A percentile compares a stretch with the other conserved stretches of the same genome.
These are phyloP conservation scores for Boletales sp. DNA, from an alignment of 768 basidiomycete genomes.

Conservation along the genomic window DNA sequence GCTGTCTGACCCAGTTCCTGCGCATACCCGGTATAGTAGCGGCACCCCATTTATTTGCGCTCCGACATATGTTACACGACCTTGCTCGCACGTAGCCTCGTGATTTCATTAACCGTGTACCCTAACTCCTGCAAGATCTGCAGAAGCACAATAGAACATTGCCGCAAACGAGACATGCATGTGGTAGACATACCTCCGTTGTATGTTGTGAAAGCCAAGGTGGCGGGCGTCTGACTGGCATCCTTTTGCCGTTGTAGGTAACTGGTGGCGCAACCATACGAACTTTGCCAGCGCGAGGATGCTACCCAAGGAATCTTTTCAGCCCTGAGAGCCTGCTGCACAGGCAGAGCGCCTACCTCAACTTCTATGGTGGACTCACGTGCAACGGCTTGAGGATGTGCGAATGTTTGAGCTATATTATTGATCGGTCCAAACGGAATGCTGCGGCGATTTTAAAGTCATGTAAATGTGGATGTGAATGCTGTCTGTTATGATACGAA, in stretches of 20 bases:
- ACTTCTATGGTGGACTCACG: slow-evolving; percentile 73
- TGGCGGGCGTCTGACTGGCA: slow-evolving; percentile 71
- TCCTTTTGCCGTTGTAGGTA: slow-evolving; percentile 74
- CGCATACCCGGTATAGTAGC: not conserved
- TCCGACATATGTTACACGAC: slow-evolving; percentile 33
- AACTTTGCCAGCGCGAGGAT: slow-evolving; percentile 71
- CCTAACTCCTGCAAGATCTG: slow-evolving; percentile 44
- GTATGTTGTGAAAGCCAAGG: slow-evolving; percentile 90
- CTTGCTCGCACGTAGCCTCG: slow-evolving; percentile 39
- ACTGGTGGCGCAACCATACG: slow-evolving; percentile 82
- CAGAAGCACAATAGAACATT: slow-evolving; percentile 4
- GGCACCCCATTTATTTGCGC: slow-evolving; percentile 17
- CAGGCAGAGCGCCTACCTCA: slow-evolving; percentile 51
- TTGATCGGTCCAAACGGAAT: slow-evolving; percentile 92
- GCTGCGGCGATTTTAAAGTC: slow-evolving; percentile 32
- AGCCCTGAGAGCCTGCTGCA: slow-evolving; percentile 22
- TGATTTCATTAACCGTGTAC: slow-evolving; percentile 38
- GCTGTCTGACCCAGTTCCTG: no score
- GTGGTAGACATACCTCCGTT: slow-evolving; percentile 48
- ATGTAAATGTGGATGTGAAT: slow-evolving; percentile 7
- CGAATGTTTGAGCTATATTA: slow-evolving; percentile 83
- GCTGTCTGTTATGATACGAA: slow-evolving; percentile 34
- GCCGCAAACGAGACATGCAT: not conserved
- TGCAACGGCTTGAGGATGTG: slow-evolving; percentile 81
- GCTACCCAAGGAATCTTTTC: slow-evolving; percentile 36